Base-by-base conservation (phyloP, 306 rosid genomes). In the Canavalia gladiata region DNA sequence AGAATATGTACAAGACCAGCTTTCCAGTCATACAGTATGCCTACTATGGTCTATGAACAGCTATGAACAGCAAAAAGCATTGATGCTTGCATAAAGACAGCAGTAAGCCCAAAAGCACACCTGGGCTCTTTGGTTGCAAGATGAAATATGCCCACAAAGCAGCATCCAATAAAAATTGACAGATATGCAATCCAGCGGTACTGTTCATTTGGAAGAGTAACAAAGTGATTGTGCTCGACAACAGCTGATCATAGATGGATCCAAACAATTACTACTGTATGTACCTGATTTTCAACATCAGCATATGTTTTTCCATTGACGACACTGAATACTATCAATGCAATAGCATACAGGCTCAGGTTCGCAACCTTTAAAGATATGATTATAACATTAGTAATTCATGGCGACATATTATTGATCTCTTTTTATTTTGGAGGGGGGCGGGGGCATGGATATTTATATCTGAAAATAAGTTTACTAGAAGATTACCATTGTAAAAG, bases 121-220 rank as follows among this genome's bases (percentile, higher is more conserved):
- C 99, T 87, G 84, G 99, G 98, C 81, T 95, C 99, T 86, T 89
- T 89, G 68, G 94, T 95, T 77, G 90, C 93, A 18, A 90, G 47
- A 67, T 7, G 97, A 86, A 95, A 95, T 80, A 86, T 49, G 76
- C 68, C 89, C 57, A 91, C 99, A 59, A 93, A 95, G 91, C 95
- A 95, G 84, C 95, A 95, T 74, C 99, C 98, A 60, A 95, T 86
- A 76, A 89, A 86, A 79, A 95, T 93, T 28, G 99, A 93, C 76
- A 85, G n/a, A 86, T 90, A 95, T 18, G 98, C 99, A 76, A 95
- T 93, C 97, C 97, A 87, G 57, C 94, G 94, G 50, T 95, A 95
- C 99, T 95, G 98, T 76, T 78, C 78, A 87, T 74, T 76, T 43
- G 39, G 43, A 75, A 83, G 69, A 76, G 43, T 41, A 52, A 49